Conservation (phyloP, 805 yeast species). For the Lipomyces yamadae region DNA sequence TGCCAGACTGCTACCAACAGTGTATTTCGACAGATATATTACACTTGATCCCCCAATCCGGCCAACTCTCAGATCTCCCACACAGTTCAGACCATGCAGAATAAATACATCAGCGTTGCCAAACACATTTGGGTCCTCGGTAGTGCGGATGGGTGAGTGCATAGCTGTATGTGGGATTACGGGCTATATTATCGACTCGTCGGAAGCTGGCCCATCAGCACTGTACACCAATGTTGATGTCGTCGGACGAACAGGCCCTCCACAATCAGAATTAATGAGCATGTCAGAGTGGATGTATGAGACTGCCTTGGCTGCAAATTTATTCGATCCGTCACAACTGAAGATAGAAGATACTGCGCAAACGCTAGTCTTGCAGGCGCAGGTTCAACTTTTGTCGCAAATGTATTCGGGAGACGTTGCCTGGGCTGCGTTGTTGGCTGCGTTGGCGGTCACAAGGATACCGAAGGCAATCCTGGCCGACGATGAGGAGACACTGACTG, state of each 20-base stretch:
- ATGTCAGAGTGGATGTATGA: slow-evolving; percentile 69
- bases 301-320: slow-evolving; percentile 61
- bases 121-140: slow-evolving; percentile 33
- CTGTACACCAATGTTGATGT: slow-evolving; percentile 30
- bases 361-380: slow-evolving; percentile 66
- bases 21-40: slow-evolving; percentile 30
- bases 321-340: slow-evolving; percentile 57
- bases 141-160: slow-evolving; percentile 32
- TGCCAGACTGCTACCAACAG: slow-evolving; percentile 27
- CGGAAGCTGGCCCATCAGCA: slow-evolving; percentile 8
- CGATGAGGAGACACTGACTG: slow-evolving; percentile 1
- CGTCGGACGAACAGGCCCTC: slow-evolving; percentile 71
- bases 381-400: slow-evolving; percentile 71
- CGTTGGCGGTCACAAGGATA: slow-evolving; percentile 59
- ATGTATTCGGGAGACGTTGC: slow-evolving; percentile 76
- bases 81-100: slow-evolving; percentile 20
- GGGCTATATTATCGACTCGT: slow-evolving; percentile 14
- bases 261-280: slow-evolving; percentile 81
- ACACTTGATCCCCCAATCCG: slow-evolving; percentile 31
- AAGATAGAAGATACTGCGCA: slow-evolving; percentile 51
- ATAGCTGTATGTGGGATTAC: slow-evolving; percentile 36
- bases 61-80: slow-evolving; percentile 31
- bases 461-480: slow-evolving; percentile 50
- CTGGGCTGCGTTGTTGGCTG: slow-evolving; percentile 65
- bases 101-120: slow-evolving; percentile 30